Evolutionary conservation across 108 stramenopile species (phyloP), one percentile per base, ranked within the genome.

Genomic region (Cyclostephanos tholiformis): DNA sequence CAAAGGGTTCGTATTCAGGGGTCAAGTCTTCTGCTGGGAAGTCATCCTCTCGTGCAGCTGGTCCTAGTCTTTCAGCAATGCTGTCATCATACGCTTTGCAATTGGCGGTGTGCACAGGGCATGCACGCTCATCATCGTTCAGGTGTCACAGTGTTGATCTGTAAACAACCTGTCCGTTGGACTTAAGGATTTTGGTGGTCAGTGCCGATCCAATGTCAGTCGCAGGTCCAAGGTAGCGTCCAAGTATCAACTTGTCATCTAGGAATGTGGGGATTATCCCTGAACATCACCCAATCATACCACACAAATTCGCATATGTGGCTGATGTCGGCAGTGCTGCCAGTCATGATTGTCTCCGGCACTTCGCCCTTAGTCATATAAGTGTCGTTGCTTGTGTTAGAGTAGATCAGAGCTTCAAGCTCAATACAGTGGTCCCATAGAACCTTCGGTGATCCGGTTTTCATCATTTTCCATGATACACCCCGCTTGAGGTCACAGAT

Each of bases 341-440:
- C 82, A 1, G 50, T 27, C 14, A 84, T 29, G 29, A 76, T 10
- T 4, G 8, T 53, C 55, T 36, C 71, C 38, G 10, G 67, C 65
- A 32, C 32, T 32, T 32, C 32, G 32, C 32, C 32, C 3, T 44
- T 58, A 4, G 51, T 75, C 82, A 17, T 66, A n/a, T 22, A 67
- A 44, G 8, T 71, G 25, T 32, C 32, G 32, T 32, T 32, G 32
- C 32, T 32, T 4, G 32, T 32, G 32, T 32, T 32, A 4, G 32
- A 32, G 32, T 4, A 4, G 32, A 32, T 32, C 32, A 32, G 32
- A 32, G 32, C 32, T 32, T 32, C 32, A 36, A 59, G 48, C 23
- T 72, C 85, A 19, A 83, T 36, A 26, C 73, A 74, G 17, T 53
- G 32, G 55, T 77, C 76, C 80, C 83, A 87, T 10, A 82, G 10